These are phyloP conservation scores for Jaenimonas drosophilae DNA, from an alignment of 208 protist genomes.

Conservation along the genomic window DNA sequence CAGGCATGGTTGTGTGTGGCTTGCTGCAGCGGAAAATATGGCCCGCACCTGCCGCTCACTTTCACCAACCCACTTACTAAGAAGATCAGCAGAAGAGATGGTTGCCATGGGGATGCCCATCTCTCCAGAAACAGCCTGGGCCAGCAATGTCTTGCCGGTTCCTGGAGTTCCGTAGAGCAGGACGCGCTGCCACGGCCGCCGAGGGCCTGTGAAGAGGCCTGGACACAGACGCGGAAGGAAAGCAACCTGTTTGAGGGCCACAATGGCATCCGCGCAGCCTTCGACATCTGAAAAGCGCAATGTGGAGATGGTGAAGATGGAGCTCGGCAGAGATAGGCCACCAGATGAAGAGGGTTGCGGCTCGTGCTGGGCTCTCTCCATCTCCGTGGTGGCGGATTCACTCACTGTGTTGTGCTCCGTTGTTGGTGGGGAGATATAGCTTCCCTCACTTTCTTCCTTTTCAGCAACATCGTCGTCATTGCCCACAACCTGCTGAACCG, in stretches of 20 bases:
- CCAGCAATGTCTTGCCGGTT: conserved; percentile 98
- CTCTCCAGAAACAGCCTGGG: conserved; percentile 94
- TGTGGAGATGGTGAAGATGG: too few relatives aligned
- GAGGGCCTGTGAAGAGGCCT: conserved; percentile 92
- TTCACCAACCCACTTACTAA: conserved; percentile 97
- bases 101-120: conserved; percentile 85
- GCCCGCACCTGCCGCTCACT: conserved; percentile 92
- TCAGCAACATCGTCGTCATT: background rate
- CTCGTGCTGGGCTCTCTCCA: too few relatives aligned
- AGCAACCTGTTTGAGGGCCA: conserved; percentile 94
- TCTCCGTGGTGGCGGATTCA: too few relatives aligned
- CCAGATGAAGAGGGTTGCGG: too few relatives aligned
- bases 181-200: conserved; percentile 93
- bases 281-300: too few relatives aligned
- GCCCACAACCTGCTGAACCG: background rate
- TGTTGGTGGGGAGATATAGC: too few relatives aligned
- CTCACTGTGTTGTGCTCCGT: too few relatives aligned
- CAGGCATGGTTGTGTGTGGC: conserved; percentile 29
- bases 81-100: conserved; percentile 91
- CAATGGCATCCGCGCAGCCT: conserved; percentile 93
- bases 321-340: too few relatives aligned
- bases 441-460: too few relatives aligned
- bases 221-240: conserved; percentile 95
- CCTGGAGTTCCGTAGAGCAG: conserved; percentile 97
- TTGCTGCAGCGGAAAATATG: conserved; percentile 68